Evolutionary conservation across 2,329 filamentous ascomycete species (phyloP).

Genomic region (Elsinoe necatrix): DNA sequence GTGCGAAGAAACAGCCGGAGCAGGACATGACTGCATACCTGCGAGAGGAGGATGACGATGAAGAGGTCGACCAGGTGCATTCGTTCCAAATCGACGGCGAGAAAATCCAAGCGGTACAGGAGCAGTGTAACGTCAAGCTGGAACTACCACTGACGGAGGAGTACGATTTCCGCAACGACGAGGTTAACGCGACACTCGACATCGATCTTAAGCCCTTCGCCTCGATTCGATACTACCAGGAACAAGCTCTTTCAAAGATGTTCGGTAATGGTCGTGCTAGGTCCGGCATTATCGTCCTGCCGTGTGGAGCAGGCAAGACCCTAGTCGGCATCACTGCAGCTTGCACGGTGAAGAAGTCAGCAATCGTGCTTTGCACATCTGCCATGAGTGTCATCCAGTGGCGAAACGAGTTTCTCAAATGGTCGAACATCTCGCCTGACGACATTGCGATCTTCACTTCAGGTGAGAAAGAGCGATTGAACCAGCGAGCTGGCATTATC

Average conservation of each 20-base stretch:
- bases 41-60: slow-evolving; percentile 69
- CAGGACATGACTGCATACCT: slow-evolving; percentile 60
- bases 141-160: slow-evolving; percentile 86
- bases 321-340: slow-evolving; percentile 96
- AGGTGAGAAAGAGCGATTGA: slow-evolving; percentile 79
- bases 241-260: slow-evolving; percentile 98
- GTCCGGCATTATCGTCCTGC: slow-evolving; percentile 93
- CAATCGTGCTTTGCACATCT: slow-evolving; percentile 90
- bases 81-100: slow-evolving; percentile 83
- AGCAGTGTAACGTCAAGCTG: slow-evolving; percentile 71
- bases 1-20: slow-evolving; percentile 34
- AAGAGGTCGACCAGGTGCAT: slow-evolving; percentile 79
- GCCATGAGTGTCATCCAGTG: slow-evolving; percentile 98
- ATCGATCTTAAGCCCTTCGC: slow-evolving; percentile 87
- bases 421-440: slow-evolving; percentile 94
- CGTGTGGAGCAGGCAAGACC: slow-evolving; percentile 94
- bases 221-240: slow-evolving; percentile 88
- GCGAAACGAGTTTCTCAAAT: slow-evolving; percentile 93
- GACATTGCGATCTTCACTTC: slow-evolving; percentile 94
- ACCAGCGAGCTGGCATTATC: slow-evolving; percentile 86
- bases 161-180: slow-evolving; percentile 92
- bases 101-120: slow-evolving; percentile 77
- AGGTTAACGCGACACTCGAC: slow-evolving; percentile 79
- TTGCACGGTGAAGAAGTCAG: slow-evolving; percentile 94
- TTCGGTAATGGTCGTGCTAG: slow-evolving; percentile 96